Evolutionary conservation across 345 rosid genomes (phyloP).

Genomic region (Viola odorata): DNA sequence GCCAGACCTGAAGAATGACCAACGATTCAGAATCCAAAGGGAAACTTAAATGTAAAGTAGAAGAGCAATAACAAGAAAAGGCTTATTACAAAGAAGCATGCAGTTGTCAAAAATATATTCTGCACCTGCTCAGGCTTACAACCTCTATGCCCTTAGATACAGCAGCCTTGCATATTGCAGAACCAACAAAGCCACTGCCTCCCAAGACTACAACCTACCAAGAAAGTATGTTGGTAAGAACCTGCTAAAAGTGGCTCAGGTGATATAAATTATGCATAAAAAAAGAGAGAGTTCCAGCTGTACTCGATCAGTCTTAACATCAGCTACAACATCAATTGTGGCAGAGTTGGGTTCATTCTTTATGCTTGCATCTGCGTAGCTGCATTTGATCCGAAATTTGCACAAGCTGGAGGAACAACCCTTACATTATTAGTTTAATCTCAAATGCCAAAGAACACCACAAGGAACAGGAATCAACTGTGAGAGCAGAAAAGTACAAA

Average conservation of each 20-base stretch:
- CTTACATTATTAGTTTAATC: background rate
- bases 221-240: conserved; percentile 18
- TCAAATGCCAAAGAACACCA: background rate
- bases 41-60: background rate
- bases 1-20: conserved; percentile 61
- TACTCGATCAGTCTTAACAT: conserved; percentile 72
- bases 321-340: conserved; percentile 75
- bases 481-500: background rate
- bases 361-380: conserved; percentile 48
- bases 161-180: conserved; percentile 91
- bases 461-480: background rate
- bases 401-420: conserved; percentile 32
- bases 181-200: conserved; percentile 89
- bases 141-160: conserved; percentile 78
- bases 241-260: background rate
- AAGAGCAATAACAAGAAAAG: background rate
- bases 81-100: background rate
- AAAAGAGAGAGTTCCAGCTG: background rate
- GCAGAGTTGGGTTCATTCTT: conserved; percentile 38
- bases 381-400: conserved; percentile 57
- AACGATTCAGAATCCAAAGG: conserved; percentile 10
- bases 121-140: conserved; percentile 81
- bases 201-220: conserved; percentile 84
- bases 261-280: background rate
- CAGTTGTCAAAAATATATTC: background rate